A percentile compares a stretch with the other conserved stretches of the same genome.
Evolutionary conservation across 2,329 filamentous ascomycete species (phyloP).

Genomic region (Talaromyces sp.): DNA sequence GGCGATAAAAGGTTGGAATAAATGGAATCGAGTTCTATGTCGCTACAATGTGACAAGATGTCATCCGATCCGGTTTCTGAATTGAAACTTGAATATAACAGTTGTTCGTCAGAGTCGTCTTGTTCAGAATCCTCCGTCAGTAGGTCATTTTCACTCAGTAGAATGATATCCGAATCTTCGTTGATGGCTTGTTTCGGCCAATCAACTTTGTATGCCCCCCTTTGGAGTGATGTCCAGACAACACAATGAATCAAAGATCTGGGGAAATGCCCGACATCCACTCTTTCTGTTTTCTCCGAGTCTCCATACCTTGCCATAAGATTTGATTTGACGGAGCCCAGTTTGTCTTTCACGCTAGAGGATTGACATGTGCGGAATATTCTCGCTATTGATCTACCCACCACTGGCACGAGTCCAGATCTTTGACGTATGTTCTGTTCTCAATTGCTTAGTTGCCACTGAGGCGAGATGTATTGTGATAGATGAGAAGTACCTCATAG

Average conservation of each 20-base stretch:
- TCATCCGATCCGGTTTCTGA: neutral
- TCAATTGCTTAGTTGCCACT: constrained; percentile 1
- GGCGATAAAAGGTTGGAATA: neutral
- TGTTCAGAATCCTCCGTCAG: neutral
- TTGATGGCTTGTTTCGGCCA: constrained; percentile 10
- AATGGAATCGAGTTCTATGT: neutral
- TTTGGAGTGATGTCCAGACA: constrained; percentile 34
- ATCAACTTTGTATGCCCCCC: constrained; percentile 23
- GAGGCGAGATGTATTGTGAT: neutral
- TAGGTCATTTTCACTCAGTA: neutral
- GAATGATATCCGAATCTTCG: neutral
- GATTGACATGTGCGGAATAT: constrained; percentile 28
- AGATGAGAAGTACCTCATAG: constrained; percentile 25
- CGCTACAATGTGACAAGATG: neutral
- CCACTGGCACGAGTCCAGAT: constrained; percentile 31
- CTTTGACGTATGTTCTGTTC: constrained; percentile 36
- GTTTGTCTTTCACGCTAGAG: constrained; percentile 19
- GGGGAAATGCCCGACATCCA: neutral
- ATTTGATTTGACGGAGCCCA: constrained; percentile 15
- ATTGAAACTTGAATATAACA: neutral
- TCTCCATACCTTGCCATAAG: neutral
- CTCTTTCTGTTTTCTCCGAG: neutral
- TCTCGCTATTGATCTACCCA: constrained; percentile 33
- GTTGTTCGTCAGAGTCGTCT: neutral
- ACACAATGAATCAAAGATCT: constrained; percentile 27